phyloP scores from a whole-genome alignment of 768 basidiomycete species.

The Mycena crocata region DNA sequence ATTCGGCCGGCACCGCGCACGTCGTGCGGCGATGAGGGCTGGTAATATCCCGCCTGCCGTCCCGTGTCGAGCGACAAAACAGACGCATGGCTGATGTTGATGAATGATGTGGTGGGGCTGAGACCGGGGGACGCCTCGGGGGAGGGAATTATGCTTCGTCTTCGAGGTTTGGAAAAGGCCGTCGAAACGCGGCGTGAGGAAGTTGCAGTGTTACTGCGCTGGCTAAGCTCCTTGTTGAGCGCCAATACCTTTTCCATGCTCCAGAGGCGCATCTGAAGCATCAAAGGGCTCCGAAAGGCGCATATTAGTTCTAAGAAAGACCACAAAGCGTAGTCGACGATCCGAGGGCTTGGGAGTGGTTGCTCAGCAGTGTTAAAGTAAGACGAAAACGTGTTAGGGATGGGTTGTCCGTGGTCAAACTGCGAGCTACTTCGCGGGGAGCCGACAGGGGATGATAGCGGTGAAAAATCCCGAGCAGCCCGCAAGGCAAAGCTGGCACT shows the following conservation, averaged over 20 bases:
- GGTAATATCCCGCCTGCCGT: constrained; percentile 56
- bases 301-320: constrained; percentile 76
- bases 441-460: constrained; percentile 61
- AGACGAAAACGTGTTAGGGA: constrained; percentile 43
- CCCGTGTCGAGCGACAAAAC: constrained; percentile 40
- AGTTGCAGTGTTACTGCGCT: constrained; percentile 38
- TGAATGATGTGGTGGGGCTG: constrained; percentile 47
- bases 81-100: constrained; percentile 24
- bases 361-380: constrained; percentile 37
- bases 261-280: constrained; percentile 73
- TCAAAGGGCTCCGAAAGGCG: constrained; percentile 69
- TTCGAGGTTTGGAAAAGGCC: constrained; percentile 68
- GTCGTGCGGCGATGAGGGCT: constrained; percentile 49
- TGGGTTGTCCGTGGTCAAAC: constrained; percentile 44
- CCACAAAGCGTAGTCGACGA: constrained; percentile 81
- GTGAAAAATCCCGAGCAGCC: constrained; percentile 51
- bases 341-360: constrained; percentile 57
- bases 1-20: constrained; percentile 58
- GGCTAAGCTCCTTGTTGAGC: constrained; percentile 63
- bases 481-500: constrained; percentile 70
- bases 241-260: constrained; percentile 70
- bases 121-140: constrained; percentile 59
- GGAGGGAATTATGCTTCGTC: constrained; percentile 58
- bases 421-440: constrained; percentile 63
- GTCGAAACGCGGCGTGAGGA: constrained; percentile 58